A percentile compares a stretch with the other conserved stretches of the same genome.
phyloP scores from a whole-genome alignment of 2,329 filamentous ascomycete species.

The Endothia cerciana region DNA sequence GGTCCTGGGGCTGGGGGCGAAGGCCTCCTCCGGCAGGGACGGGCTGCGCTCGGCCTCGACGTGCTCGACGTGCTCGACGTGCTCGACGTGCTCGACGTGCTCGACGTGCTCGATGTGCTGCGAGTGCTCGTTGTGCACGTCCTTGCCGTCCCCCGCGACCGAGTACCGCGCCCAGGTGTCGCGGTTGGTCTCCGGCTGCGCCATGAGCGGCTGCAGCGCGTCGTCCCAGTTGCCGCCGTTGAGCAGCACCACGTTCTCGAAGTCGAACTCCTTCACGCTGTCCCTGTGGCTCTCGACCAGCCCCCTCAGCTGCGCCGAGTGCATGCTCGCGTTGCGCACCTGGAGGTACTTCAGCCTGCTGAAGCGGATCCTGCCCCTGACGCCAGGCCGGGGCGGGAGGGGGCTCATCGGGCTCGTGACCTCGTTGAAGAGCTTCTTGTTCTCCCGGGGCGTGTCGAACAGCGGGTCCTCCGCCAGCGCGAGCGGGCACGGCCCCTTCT shows the following conservation, averaged over 20 bases:
- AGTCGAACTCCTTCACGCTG: slow-evolving; percentile 76
- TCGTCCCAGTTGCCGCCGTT: slow-evolving; percentile 78
- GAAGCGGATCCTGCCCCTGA: slow-evolving; percentile 65
- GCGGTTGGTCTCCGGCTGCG: slow-evolving; percentile 34
- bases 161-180: slow-evolving; percentile 50
- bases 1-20: background rate
- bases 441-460: slow-evolving; percentile 59
- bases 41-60: slow-evolving; percentile 8
- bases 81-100: slow-evolving; percentile 32
- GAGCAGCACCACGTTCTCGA: slow-evolving; percentile 73
- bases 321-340: slow-evolving; percentile 74
- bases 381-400: slow-evolving; percentile 54
- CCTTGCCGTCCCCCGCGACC: slow-evolving; percentile 26
- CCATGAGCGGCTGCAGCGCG: slow-evolving; percentile 72
- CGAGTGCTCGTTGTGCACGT: slow-evolving; percentile 32
- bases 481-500: slow-evolving; percentile 74
- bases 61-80: slow-evolving; percentile 4
- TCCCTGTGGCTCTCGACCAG: slow-evolving; percentile 70
- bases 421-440: slow-evolving; percentile 65
- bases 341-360: slow-evolving; percentile 69
- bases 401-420: slow-evolving; percentile 68
- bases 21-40: slow-evolving; percentile 9
- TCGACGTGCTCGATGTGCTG: background rate
- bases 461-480: slow-evolving; percentile 71
- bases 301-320: slow-evolving; percentile 69